phyloP scores from a whole-genome alignment of 768 basidiomycete genomes.

The Russula virescens region DNA sequence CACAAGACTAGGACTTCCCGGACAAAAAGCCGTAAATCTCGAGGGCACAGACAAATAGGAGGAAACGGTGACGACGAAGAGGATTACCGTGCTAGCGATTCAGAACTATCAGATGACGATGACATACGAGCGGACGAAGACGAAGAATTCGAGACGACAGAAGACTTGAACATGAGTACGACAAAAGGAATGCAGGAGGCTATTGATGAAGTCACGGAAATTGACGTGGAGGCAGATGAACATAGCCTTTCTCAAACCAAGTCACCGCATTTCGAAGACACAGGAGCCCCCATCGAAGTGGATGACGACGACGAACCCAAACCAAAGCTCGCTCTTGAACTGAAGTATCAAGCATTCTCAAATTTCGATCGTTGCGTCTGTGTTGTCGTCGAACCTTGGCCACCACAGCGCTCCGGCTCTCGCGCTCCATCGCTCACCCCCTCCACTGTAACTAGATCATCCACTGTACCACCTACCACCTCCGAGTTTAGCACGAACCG shows the following conservation, averaged over 20 bases:
- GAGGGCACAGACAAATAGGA: background rate
- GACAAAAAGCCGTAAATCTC: constrained; percentile 1
- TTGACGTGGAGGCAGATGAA: constrained; percentile 12
- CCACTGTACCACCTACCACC: constrained; percentile 34
- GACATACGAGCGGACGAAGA: background rate
- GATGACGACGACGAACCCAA: constrained; percentile 63
- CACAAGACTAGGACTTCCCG: background rate
- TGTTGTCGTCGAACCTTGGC: constrained; percentile 80
- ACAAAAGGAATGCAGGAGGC: background rate
- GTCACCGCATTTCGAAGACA: constrained; percentile 24
- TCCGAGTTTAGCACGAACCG: constrained; percentile 27
- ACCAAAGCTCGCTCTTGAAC: constrained; percentile 60
- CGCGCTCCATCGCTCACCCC: constrained; percentile 33
- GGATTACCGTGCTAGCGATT: background rate
- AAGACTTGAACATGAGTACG: background rate
- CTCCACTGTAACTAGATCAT: constrained; percentile 29
- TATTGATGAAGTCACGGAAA: no score
- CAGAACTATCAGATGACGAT: background rate
- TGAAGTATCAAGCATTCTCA: constrained; percentile 65
- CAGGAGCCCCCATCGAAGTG: constrained; percentile 38
- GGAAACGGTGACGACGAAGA: background rate
- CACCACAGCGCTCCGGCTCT: constrained; percentile 40
- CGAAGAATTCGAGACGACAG: background rate
- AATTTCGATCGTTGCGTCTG: constrained; percentile 71
- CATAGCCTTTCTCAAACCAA: background rate